Conservation (phyloP, 139 green algal genomes). For the Coccomyxa sp. region DNA sequence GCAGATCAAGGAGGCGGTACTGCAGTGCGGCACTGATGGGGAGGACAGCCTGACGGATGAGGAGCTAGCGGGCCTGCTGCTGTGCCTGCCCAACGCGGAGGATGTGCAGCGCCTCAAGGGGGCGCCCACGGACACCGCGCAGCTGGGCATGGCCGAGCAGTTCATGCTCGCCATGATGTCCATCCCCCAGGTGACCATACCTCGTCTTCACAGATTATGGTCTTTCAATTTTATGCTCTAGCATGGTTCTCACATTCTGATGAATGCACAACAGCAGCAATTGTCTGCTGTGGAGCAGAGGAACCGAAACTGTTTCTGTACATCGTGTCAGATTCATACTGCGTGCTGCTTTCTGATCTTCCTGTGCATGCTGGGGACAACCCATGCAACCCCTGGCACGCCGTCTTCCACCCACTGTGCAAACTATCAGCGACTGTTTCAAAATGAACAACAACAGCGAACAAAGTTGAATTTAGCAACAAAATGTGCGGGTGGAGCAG, state of each 20-base stretch:
- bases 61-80: conserved; percentile 24
- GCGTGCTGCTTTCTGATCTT: no score
- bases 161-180: conserved; percentile 34
- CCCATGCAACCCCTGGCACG: no score
- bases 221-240: background rate
- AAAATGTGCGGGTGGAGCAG: background rate
- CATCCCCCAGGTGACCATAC: background rate
- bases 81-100: conserved; percentile 22
- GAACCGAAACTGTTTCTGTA: no score
- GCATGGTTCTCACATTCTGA: background rate
- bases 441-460: no score
- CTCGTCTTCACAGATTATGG: background rate
- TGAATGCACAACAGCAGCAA: background rate
- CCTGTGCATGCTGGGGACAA: no score
- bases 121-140: conserved; percentile 8
- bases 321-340: no score
- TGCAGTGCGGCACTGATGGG: conserved; percentile 6
- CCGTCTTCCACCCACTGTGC: no score
- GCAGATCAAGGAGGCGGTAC: conserved; percentile 22
- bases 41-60: conserved; percentile 16
- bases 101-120: conserved; percentile 25
- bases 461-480: no score
- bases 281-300: background rate
- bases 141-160: conserved; percentile 31
- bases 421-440: no score